Base-by-base conservation (phyloP, 2,329 filamentous ascomycete genomes). In the Rhynchosporium agropyri region DNA sequence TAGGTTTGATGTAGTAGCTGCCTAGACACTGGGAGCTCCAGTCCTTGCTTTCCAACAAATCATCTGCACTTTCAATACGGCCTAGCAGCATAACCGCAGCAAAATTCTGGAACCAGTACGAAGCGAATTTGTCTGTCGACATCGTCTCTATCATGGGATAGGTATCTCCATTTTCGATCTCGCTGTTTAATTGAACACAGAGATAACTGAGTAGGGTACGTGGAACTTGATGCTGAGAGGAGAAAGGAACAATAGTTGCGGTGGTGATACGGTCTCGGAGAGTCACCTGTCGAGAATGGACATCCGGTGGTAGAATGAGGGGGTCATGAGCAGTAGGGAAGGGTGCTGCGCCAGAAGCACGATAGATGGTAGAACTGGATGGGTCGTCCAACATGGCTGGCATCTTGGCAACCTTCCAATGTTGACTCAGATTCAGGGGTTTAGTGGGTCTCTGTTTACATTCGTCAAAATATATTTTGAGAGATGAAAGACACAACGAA, bases 41-140 rank as follows among this genome's bases (percentile, higher is more conserved):
- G 69, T 89, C 84, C 38, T 77, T 78, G 13, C 79, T 80, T 38
- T 77, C 77, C 9, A 73, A 62, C 75, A 82, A 77, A 77, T 75
- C 83, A 50, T 82, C 78, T 40, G 78, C 75, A 53, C 78, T 80
- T n/a, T 81, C 79, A 46, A 89, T 81, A 61, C 87, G 84, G 15
- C 88, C 88, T 50, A 89, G 75, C 12, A 91, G 75, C 87, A 91
- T 89, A 58, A 91, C 81, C 2, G 88, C 88, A 54, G 83, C 87
- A 71, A 91, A 90, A 70, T 89, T 88, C 54, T 86, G 85, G 73
- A 91, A 90, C 88, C 88, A 91, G 74, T 90, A 90, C 15, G 82
- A 79, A 2, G 83, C 83, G 71, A 91, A 91, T 43, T 81, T 80
- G 7, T 84, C 81, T 2, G 87, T 74, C 1, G 85, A 76, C 73